phyloP scores from a whole-genome alignment of 2,329 filamentous ascomycete species.

The Helminthosporium solani region DNA sequence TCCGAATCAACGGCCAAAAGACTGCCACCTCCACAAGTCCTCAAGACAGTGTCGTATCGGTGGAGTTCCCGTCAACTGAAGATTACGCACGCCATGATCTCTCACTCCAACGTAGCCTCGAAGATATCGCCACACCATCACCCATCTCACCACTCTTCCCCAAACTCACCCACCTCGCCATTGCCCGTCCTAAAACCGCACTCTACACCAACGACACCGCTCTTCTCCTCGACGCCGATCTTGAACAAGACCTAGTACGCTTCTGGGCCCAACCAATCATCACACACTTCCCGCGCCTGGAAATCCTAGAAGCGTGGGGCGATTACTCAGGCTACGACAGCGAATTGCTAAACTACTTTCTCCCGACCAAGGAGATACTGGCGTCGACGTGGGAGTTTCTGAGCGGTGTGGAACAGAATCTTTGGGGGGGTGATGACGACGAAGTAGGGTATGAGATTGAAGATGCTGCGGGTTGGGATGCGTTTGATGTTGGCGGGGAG shows the following conservation, averaged over 20 bases:
- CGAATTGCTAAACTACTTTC: slow-evolving; percentile 33
- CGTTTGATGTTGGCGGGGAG: slow-evolving; percentile 13
- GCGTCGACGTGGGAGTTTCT: slow-evolving; percentile 38
- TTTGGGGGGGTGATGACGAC: slow-evolving; percentile 26
- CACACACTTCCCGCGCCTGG: slow-evolving; percentile 29
- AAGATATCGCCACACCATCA: neutral
- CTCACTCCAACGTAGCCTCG: too few species aligned
- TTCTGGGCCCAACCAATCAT: slow-evolving; percentile 29
- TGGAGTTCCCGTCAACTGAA: neutral
- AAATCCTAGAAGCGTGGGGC: slow-evolving; percentile 38
- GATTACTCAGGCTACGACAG: slow-evolving; percentile 33
- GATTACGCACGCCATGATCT: neutral
- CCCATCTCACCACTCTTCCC: slow-evolving; percentile 23
- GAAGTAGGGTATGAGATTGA: slow-evolving; percentile 6
- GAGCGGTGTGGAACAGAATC: slow-evolving; percentile 35
- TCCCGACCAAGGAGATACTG: slow-evolving; percentile 31
- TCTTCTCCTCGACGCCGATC: slow-evolving; percentile 15
- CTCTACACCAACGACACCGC: slow-evolving; percentile 17
- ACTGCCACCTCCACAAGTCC: neutral
- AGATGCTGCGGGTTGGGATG: slow-evolving; percentile 17
- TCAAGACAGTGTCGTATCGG: neutral
- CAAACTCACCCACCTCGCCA: slow-evolving; percentile 26
- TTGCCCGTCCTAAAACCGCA: slow-evolving; percentile 29
- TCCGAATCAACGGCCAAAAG: slow-evolving; percentile 3
- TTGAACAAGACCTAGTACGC: slow-evolving; percentile 30